phyloP scores from a whole-genome alignment of 2,329 filamentous ascomycete species.

The Fonsecaea erecta region DNA sequence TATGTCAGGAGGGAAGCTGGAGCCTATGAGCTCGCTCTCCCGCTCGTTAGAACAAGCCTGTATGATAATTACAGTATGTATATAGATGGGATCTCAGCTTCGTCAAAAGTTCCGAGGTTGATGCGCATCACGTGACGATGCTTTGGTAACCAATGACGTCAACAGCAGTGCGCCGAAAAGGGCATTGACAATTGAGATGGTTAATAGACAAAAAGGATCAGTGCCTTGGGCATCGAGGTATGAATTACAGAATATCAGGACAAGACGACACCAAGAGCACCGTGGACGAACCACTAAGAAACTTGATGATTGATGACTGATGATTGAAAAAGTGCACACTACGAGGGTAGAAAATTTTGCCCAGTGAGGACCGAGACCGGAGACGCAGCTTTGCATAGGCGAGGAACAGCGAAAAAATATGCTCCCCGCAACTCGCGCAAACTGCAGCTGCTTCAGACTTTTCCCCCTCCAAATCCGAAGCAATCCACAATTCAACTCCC shows the following conservation, averaged over 20 bases:
- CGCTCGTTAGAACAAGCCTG: not conserved
- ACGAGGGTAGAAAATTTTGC: not conserved
- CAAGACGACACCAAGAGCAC: not conserved
- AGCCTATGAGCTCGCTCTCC: no score
- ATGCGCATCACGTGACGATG: not conserved
- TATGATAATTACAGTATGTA: not conserved
- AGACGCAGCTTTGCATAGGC: not conserved
- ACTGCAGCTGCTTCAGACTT: not conserved
- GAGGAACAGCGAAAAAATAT: not conserved
- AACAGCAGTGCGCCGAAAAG: not conserved
- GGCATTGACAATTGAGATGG: not conserved
- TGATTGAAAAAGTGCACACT: no score
- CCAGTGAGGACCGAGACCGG: slow-evolving; percentile 1
- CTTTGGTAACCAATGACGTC: not conserved
- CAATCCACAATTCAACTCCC: slow-evolving; percentile 13
- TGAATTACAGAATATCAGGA: no score
- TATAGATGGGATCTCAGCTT: not conserved
- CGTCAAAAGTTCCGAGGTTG: not conserved
- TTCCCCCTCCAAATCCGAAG: slow-evolving; percentile 12
- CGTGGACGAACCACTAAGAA: not conserved
- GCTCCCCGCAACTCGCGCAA: not conserved
- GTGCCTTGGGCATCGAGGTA: not conserved
- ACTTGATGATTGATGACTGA: not conserved
- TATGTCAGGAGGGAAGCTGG: no score
- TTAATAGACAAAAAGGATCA: not conserved